These are phyloP conservation scores for Scleroderma citrinum DNA, from an alignment of 768 basidiomycete species.

Conservation along the genomic window DNA sequence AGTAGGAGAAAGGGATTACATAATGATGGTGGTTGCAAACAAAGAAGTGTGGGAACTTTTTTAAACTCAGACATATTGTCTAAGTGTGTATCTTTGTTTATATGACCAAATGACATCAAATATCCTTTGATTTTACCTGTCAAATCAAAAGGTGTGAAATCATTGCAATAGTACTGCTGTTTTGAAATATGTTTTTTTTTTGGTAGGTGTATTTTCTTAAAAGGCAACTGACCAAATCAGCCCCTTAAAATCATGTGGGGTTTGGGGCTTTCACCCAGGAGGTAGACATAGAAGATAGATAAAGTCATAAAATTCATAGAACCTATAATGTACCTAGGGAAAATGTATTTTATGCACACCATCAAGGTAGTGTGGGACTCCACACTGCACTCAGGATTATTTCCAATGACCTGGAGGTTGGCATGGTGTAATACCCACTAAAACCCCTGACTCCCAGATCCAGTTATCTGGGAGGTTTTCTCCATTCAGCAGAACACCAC, in stretches of 20 bases:
- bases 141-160: too few relatives aligned
- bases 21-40: too few relatives aligned
- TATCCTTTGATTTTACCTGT: too few relatives aligned
- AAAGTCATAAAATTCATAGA: neutral
- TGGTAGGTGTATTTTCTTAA: neutral
- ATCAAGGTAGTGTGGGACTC: neutral
- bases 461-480: neutral
- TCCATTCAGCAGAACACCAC: slow-evolving; percentile 1
- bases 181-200: too few relatives aligned
- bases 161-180: too few relatives aligned
- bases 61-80: too few relatives aligned
- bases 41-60: too few relatives aligned
- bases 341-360: neutral
- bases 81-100: too few relatives aligned
- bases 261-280: neutral
- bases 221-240: neutral
- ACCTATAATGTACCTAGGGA: neutral
- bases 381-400: neutral
- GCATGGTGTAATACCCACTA: neutral
- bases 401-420: neutral
- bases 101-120: too few relatives aligned
- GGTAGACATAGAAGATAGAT: neutral
- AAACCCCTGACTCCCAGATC: neutral
- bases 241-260: neutral
- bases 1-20: too few relatives aligned